A percentile compares a stretch with the other conserved stretches of the same genome.
Conservation (phyloP, 2,329 filamentous ascomycete genomes). For the Daldinia eschscholtzii region DNA sequence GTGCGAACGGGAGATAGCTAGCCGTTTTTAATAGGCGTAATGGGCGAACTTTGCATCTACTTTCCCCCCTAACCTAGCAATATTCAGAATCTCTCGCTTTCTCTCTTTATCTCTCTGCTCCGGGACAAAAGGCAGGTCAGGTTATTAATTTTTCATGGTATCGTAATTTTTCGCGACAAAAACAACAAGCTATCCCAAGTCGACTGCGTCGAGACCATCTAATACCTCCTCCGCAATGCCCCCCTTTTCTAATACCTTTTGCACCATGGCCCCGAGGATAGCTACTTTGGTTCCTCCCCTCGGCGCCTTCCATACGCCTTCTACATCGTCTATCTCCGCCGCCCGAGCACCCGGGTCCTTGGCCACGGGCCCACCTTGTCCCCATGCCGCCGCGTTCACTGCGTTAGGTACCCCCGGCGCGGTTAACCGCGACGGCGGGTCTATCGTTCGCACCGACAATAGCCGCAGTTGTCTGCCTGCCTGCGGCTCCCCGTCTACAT, state of each 20-base stretch:
- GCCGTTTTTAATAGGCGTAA: constrained; percentile 19
- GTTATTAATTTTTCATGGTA: constrained; percentile 36
- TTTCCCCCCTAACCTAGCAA: neutral
- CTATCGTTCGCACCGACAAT: constrained; percentile 78
- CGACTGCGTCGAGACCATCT: constrained; percentile 81
- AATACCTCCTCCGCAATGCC: constrained; percentile 90
- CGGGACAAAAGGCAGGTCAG: neutral
- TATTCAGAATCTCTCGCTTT: neutral
- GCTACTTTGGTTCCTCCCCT: constrained; percentile 84
- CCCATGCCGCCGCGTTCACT: constrained; percentile 67
- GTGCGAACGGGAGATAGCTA: constrained; percentile 6
- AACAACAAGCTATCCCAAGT: constrained; percentile 59
- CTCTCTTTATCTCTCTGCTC: constrained; percentile 24
- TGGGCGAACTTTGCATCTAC: neutral
- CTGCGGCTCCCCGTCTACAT: constrained; percentile 49
- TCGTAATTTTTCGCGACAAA: constrained; percentile 34
- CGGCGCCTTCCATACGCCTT: constrained; percentile 88
- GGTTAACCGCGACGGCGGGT: constrained; percentile 79
- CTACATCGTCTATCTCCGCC: constrained; percentile 67
- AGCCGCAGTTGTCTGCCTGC: constrained; percentile 65
- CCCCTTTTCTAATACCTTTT: constrained; percentile 79
- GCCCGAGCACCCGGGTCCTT: constrained; percentile 58
- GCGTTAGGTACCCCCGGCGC: constrained; percentile 76
- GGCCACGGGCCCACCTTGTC: constrained; percentile 53
- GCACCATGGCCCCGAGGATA: constrained; percentile 79